phyloP scores from a whole-genome alignment of 768 basidiomycete genomes.

The Leucogyrophana mollusca region DNA sequence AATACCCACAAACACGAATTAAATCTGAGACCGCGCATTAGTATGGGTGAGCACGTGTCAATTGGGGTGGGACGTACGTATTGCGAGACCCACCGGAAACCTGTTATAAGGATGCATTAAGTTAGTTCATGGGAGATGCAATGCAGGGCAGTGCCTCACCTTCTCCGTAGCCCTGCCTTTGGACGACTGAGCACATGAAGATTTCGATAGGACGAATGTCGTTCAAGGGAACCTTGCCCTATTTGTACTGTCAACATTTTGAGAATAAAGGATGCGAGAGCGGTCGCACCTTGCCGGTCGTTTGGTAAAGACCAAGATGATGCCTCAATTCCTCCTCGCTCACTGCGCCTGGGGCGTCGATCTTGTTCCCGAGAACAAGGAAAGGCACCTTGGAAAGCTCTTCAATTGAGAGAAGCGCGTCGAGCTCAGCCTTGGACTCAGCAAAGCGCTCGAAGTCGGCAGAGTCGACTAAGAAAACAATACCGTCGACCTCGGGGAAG shows the following conservation, averaged over 20 bases:
- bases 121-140: conserved; percentile 10
- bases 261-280: conserved; percentile 2
- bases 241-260: neutral
- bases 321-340: conserved; percentile 97
- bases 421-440: conserved; percentile 96
- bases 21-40: too few relatives aligned
- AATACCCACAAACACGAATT: too few relatives aligned
- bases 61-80: conserved; percentile 59
- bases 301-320: conserved; percentile 93
- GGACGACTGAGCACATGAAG: conserved; percentile 99
- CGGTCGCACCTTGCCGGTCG: conserved; percentile 92
- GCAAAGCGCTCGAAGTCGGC: conserved; percentile 96
- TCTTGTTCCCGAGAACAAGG: conserved; percentile 99
- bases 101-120: conserved; percentile 30
- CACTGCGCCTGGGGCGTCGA: conserved; percentile 96
- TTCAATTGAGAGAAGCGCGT: conserved; percentile 93
- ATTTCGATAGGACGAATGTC: conserved; percentile 98
- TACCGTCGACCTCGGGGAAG: conserved; percentile 99
- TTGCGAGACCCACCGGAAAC: conserved; percentile 97
- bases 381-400: conserved; percentile 95
- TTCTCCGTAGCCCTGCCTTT: conserved; percentile 98
- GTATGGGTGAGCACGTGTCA: too few relatives aligned
- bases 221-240: conserved; percentile 96
- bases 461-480: conserved; percentile 97
- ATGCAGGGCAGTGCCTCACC: conserved; percentile 42